phyloP scores from a whole-genome alignment of 2,329 filamentous ascomycete genomes.

The Calonectria ilicicola region DNA sequence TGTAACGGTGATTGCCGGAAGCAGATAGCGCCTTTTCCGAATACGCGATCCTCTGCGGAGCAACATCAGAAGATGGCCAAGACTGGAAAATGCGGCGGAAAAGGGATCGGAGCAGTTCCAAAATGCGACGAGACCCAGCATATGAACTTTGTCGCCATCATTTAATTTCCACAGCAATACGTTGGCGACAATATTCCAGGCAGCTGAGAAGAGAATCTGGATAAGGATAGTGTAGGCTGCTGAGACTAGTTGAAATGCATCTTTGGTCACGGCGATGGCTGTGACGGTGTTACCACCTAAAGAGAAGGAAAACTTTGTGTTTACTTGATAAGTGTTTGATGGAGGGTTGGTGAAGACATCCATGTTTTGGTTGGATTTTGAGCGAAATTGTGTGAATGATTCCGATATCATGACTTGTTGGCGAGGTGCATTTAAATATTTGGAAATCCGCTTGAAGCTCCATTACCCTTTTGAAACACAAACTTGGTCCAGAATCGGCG shows the following conservation, averaged over 20 bases:
- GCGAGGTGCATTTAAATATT: too few relatives aligned
- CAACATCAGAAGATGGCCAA: not conserved
- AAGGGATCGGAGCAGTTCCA: not conserved
- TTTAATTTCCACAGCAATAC: not conserved
- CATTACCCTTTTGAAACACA: too few relatives aligned
- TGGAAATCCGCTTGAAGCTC: too few relatives aligned
- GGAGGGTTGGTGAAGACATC: not conserved
- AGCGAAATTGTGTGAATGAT: too few relatives aligned
- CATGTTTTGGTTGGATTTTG: not conserved
- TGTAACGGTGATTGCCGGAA: not conserved
- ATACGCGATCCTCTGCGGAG: not conserved
- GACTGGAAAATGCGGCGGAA: not conserved
- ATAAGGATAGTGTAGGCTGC: not conserved
- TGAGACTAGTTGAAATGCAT: not conserved
- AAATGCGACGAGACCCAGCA: not conserved
- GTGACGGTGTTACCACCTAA: not conserved
- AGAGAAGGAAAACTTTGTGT: not conserved
- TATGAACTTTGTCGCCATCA: not conserved
- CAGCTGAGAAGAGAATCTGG: not conserved
- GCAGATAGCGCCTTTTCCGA: not conserved
- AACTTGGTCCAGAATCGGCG: too few relatives aligned
- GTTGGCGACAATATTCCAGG: not conserved
- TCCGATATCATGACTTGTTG: too few relatives aligned
- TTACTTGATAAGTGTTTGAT: not conserved
- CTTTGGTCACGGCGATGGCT: not conserved